Conservation (phyloP, 108 stramenopile genomes). For the Discostella stelligeroides region DNA sequence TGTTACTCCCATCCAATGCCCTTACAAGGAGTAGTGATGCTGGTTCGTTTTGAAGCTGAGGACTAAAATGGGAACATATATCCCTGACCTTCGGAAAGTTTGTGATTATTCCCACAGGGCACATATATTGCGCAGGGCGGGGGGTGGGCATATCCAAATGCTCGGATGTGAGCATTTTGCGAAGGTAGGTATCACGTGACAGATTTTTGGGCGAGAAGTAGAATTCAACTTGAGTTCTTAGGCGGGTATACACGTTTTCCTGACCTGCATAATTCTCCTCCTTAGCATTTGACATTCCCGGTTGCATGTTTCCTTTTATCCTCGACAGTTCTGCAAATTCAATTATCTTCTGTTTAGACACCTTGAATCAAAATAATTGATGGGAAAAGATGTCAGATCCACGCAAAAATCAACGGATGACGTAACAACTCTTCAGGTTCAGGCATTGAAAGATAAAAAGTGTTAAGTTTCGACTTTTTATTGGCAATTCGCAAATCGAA, state of each 20-base stretch:
- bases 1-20: slow-evolving; percentile 46
- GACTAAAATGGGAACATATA: slow-evolving; percentile 39
- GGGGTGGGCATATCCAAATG: slow-evolving; percentile 48
- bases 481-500: too few relatives aligned
- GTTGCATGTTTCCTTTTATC: slow-evolving; percentile 1
- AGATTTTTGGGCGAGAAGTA: slow-evolving; percentile 70
- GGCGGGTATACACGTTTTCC: slow-evolving; percentile 28
- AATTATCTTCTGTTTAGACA: too few relatives aligned
- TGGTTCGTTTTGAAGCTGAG: slow-evolving; percentile 1
- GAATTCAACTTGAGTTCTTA: slow-evolving; percentile 62
- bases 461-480: too few relatives aligned
- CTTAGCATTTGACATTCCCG: slow-evolving; percentile 4
- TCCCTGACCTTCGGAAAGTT: slow-evolving; percentile 65
- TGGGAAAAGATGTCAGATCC: too few relatives aligned
- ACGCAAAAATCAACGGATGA: too few relatives aligned
- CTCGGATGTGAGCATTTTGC: slow-evolving; percentile 46
- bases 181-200: slow-evolving; percentile 56
- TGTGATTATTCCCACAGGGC: slow-evolving; percentile 53
- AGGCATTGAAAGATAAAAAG: too few relatives aligned
- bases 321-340: too few relatives aligned
- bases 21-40: slow-evolving; percentile 30
- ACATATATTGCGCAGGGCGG: slow-evolving; percentile 25
- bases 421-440: too few relatives aligned
- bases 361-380: too few relatives aligned
- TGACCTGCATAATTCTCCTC: slow-evolving; percentile 2